Conservation (phyloP, 208 protist species). For the Leishmania mexicana region DNA sequence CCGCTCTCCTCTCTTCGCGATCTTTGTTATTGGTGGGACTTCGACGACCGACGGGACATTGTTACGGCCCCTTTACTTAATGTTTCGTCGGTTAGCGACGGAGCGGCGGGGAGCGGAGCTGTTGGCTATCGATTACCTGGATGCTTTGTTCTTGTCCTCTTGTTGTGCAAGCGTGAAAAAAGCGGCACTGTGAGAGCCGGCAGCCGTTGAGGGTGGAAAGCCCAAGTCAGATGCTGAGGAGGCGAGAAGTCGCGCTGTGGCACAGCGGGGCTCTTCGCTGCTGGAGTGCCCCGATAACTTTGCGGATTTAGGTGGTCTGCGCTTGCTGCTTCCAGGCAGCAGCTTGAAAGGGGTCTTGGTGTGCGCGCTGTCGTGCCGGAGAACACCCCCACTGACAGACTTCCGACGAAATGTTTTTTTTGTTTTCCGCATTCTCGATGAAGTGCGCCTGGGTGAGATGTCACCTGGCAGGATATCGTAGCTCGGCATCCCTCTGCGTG, state of each 20-base stretch:
- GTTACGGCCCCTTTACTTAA: too few species aligned
- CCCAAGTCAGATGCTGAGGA: background rate
- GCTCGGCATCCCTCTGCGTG: slow-evolving; percentile 14
- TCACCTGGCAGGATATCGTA: slow-evolving; percentile 1
- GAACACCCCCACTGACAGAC: slow-evolving; percentile 47
- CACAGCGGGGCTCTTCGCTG: background rate
- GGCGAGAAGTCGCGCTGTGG: background rate
- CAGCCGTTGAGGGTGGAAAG: too few species aligned
- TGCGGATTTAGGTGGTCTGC: background rate
- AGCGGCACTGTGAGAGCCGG: background rate
- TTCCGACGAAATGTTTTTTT: slow-evolving; percentile 35
- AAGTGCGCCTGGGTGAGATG: slow-evolving; percentile 56
- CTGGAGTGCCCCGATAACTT: background rate
- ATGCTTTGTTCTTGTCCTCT: background rate
- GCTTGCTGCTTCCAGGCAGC: slow-evolving; percentile 61
- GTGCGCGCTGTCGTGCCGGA: slow-evolving; percentile 41
- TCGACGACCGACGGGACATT: too few species aligned
- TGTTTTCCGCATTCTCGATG: slow-evolving; percentile 47
- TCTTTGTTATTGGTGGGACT: too few species aligned
- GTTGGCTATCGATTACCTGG: background rate
- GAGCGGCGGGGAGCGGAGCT: background rate
- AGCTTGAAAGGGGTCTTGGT: slow-evolving; percentile 47
- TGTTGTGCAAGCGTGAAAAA: background rate
- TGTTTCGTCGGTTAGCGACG: too few species aligned
- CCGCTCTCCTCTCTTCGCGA: too few species aligned